Base-by-base conservation (phyloP, 306 rosid species). In the Corylus heterophylla region DNA sequence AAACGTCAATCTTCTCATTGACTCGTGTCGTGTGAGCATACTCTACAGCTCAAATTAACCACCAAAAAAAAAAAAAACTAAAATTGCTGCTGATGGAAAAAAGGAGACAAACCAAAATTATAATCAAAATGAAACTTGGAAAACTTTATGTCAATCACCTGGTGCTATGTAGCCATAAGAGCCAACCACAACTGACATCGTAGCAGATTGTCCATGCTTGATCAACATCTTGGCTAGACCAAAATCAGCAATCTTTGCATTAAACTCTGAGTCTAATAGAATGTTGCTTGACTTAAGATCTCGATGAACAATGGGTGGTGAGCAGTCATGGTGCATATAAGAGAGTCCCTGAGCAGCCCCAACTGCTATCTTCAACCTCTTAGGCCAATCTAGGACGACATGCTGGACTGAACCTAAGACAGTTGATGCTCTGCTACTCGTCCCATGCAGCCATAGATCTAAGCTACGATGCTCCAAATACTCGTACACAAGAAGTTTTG, bases 131-230 rank as follows among this genome's bases (percentile, higher is more conserved):
- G 4, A 18, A 29, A 12, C 11, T 56, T n/a, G 22, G 55, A 13
- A 35, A 50, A 55, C 2, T 52, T 61, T 11, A 16, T 44, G 17
- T 14, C 47, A 62, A 44, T 81, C 77, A 95, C 99, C 99, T 84
- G 98, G 97, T 80, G 99, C 99, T 76, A 95, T 85, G 84, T 95
- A 95, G 82, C 98, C 98, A 45, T 89, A 78, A 22, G 98, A 89
- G 20, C 98, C 98, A 16, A 86, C 92, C 8, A 92, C 91, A 44
- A 86, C 51, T 12, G 98, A 95, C 92, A 90, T 80, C 8, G 93
- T 89, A 22, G 90, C 90, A 51, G 86, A 81, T 78, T 95, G 92
- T 68, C 91, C 98, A 18, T 93, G 88, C 69, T 80, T 89, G 71
- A 82, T 69, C 82, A 95, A 77, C 80, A 90, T 76, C 89, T 76